phyloP scores from a whole-genome alignment of 2,329 filamentous ascomycete species.

The Pestalotiopsis sp. region DNA sequence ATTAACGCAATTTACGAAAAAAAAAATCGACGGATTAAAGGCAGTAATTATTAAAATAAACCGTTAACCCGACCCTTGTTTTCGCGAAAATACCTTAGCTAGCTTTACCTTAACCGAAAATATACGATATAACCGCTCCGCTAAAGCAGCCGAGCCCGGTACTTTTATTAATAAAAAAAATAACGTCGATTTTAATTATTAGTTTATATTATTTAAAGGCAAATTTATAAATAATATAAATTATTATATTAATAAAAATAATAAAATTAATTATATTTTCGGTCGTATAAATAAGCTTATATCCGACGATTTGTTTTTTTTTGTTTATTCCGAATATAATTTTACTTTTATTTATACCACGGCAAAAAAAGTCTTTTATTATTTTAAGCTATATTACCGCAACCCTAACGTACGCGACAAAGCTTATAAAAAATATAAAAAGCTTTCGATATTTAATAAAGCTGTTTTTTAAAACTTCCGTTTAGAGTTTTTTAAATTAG shows the following conservation, averaged over 20 bases:
- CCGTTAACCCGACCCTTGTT: not conserved
- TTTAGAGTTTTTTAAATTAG: not conserved
- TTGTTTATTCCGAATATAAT: not conserved
- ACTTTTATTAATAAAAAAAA: not conserved
- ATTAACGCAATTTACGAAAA: not conserved
- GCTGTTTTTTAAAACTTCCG: not conserved
- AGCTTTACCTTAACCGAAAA: not conserved
- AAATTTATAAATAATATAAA: not conserved
- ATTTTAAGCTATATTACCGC: not conserved
- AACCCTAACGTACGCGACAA: not conserved
- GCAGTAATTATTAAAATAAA: not conserved
- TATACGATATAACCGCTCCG: not conserved
- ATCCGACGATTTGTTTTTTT: not conserved
- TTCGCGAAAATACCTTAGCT: not conserved
- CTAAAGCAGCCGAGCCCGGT: not conserved
- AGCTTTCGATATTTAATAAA: not conserved
- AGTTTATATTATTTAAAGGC: not conserved
- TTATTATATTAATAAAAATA: not conserved
- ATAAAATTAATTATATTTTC: not conserved
- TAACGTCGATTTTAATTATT: not conserved
- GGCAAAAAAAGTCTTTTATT: not conserved
- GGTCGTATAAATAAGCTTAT: not conserved
- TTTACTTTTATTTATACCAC: not conserved
- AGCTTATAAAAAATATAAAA: not conserved
- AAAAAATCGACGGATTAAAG: not conserved